Evolutionary conservation across 2,329 filamentous ascomycete genomes (phyloP).

Genomic region (Diaporthe ilicicola): DNA sequence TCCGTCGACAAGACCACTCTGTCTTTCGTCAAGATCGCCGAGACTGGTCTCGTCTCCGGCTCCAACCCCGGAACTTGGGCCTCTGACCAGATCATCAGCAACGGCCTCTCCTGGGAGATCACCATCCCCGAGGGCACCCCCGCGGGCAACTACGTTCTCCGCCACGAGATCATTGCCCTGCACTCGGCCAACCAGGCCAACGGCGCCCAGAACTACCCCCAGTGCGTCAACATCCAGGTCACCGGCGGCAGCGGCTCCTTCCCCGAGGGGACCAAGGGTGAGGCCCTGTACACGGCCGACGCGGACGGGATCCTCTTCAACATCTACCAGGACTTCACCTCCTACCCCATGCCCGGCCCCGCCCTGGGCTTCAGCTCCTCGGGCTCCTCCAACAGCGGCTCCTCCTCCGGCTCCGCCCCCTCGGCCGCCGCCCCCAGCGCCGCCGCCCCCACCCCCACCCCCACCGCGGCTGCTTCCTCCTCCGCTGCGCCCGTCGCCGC

Average conservation of each 20-base stretch:
- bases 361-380: constrained; percentile 37
- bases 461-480: constrained; percentile 33
- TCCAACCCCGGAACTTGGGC: constrained; percentile 59
- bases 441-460: constrained; percentile 23
- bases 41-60: constrained; percentile 58
- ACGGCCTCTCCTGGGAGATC: constrained; percentile 53
- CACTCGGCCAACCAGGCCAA: constrained; percentile 49
- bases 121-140: constrained; percentile 49
- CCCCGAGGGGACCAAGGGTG: constrained; percentile 39
- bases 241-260: constrained; percentile 45
- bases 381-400: constrained; percentile 33
- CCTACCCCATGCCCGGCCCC: constrained; percentile 41
- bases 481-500: constrained; percentile 20
- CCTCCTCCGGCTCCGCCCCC: constrained; percentile 33
- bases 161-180: constrained; percentile 59
- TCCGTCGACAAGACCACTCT: constrained; percentile 60
- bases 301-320: constrained; percentile 40
- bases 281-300: constrained; percentile 36
- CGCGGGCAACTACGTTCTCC: constrained; percentile 53
- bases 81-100: constrained; percentile 54
- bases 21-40: constrained; percentile 71
- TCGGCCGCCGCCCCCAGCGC: constrained; percentile 32
- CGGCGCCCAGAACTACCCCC: constrained; percentile 58
- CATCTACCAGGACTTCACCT: constrained; percentile 34
- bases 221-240: constrained; percentile 56